Base-by-base conservation (phyloP, 1,284 basidiomycete species). In the Ceratobasidium sp. region DNA sequence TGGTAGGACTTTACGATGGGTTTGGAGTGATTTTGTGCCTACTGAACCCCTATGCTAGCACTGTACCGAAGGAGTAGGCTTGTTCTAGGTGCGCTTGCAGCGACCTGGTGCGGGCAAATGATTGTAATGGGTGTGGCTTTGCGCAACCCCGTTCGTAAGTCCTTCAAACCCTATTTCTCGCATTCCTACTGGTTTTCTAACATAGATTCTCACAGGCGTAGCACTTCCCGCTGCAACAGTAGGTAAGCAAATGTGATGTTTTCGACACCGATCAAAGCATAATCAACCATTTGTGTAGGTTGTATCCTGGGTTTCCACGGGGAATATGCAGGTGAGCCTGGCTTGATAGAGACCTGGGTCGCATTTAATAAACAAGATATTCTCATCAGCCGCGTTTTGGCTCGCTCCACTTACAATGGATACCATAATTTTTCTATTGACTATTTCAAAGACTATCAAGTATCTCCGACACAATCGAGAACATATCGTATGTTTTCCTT, bases 341-440 rank as follows among this genome's bases (percentile, higher is more conserved):
- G 1, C 14, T n/a, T 14, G 4, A 14, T 38, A 4, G 35, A 38
- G 35, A 38, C 35, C 35, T 38, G 4, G 35, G 35, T 5, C 11
- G 35, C 11, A 38, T 4, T 11, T 11, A 38, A 4, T 38, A 11
- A 38, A 5, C 4, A 38, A 38, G 35, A 5, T 4, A n/a, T 49
- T 23, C 8, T 16, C n/a, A 6, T 1, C 32, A 71, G 69, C 32
- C 16, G 69, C 69, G 21, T 61, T 59, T 59, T 71, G 69, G 69
- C 47, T 59, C 13, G 55, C 69, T 7, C 69, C 69, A 16, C 38
- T 71, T 4, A 57, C 28, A 11, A 71, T 52, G 55, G 69, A 71
- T 21, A 61, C 21, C 26, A 32, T 71, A 9, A 61, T 71, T 6
- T 59, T 57, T 50, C 44, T 13, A 4, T 44, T 71, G 57, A 71